A percentile compares a stretch with the other conserved stretches of the same genome.
Evolutionary conservation across 768 basidiomycete genomes (phyloP).

Genomic region (Leccinum imitatum): DNA sequence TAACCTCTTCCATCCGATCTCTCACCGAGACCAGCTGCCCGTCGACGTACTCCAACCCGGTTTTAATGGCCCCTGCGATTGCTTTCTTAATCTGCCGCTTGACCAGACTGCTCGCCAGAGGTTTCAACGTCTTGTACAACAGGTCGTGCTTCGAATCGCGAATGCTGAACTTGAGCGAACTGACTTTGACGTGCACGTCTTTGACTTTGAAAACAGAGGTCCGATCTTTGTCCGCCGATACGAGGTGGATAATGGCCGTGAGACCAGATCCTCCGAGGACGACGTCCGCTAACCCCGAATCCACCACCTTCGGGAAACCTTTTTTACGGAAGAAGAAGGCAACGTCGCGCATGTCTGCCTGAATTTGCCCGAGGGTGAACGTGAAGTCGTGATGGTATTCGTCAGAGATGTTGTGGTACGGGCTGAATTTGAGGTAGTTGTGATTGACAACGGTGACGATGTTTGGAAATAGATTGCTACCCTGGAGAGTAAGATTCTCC

Average conservation of each 20-base stretch:
- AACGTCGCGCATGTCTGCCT: constrained; percentile 92
- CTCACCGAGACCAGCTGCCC: constrained; percentile 86
- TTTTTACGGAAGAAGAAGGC: constrained; percentile 90
- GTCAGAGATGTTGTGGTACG: constrained; percentile 59
- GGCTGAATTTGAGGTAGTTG: constrained; percentile 84
- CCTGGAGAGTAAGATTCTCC: constrained; percentile 88
- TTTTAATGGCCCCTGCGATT: constrained; percentile 64
- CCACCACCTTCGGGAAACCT: constrained; percentile 78
- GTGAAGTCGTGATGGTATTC: constrained; percentile 70
- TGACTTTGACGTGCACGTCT: constrained; percentile 76
- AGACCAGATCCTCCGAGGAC: constrained; percentile 83
- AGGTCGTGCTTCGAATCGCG: constrained; percentile 89
- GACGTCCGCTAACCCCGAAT: constrained; percentile 85
- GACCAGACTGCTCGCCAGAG: constrained; percentile 77
- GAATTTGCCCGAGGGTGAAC: constrained; percentile 79
- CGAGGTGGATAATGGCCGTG: constrained; percentile 62
- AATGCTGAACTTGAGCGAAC: constrained; percentile 85
- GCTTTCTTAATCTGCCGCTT: constrained; percentile 69
- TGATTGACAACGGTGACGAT: constrained; percentile 69
- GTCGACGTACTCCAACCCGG: constrained; percentile 85
- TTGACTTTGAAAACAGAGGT: constrained; percentile 73
- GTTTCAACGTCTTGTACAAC: constrained; percentile 81
- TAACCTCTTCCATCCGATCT: constrained; percentile 72
- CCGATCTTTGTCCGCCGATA: constrained; percentile 57
- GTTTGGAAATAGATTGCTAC: constrained; percentile 88